Evolutionary conservation across 331 rosid species (phyloP).

Genomic region (Pyracantha coccinea): DNA sequence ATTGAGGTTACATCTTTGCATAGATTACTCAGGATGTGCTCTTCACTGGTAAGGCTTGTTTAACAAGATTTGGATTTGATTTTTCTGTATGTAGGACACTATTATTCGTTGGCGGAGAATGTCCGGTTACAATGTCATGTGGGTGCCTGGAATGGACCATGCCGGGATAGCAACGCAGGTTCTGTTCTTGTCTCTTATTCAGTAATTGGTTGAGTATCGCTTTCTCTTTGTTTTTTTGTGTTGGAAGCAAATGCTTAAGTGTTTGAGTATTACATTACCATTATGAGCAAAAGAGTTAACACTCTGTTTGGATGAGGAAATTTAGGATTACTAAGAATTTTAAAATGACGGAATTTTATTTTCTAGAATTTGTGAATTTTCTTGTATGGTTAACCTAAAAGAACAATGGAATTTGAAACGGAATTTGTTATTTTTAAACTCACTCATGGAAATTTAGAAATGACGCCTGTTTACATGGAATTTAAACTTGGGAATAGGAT

Average conservation of each 20-base stretch:
- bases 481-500: too few relatives aligned
- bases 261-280: neutral
- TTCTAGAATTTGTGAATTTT: too few relatives aligned
- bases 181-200: neutral
- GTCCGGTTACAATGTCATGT: constrained; percentile 86
- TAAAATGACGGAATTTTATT: too few relatives aligned
- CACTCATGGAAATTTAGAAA: too few relatives aligned
- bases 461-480: too few relatives aligned
- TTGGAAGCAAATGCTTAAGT: neutral
- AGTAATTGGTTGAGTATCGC: neutral
- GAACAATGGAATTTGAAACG: too few relatives aligned
- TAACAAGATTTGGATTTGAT: neutral
- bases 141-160: constrained; percentile 99
- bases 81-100: constrained; percentile 59
- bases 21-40: too few relatives aligned
- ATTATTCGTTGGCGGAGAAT: constrained; percentile 94
- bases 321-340: too few relatives aligned
- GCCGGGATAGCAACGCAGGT: constrained; percentile 99
- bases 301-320: too few relatives aligned
- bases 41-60: too few relatives aligned
- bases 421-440: too few relatives aligned
- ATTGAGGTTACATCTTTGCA: constrained; percentile 79
- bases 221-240: neutral
- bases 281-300: neutral
- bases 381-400: too few relatives aligned